phyloP scores from a whole-genome alignment of 805 yeast genomes.

The Crinitomyces ghanaensis region DNA sequence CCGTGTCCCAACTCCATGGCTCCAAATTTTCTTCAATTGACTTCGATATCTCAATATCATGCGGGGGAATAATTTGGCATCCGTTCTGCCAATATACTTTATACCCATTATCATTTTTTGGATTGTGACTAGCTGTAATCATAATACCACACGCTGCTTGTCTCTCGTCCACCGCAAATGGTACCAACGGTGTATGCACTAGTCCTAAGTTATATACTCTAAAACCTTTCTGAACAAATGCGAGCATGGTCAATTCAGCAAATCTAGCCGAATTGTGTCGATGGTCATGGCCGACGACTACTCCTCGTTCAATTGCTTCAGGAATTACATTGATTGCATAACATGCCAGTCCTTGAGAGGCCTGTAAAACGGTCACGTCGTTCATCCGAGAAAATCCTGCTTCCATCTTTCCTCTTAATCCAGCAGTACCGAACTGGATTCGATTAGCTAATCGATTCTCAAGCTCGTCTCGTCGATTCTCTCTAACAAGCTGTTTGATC shows the following conservation, averaged over 20 bases:
- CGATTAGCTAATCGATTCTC: conserved; percentile 41
- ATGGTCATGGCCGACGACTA: conserved; percentile 89
- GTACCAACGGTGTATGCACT: conserved; percentile 86
- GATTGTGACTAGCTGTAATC: conserved; percentile 70
- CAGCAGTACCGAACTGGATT: conserved; percentile 88
- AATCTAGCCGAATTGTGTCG: conserved; percentile 67
- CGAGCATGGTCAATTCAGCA: conserved; percentile 70
- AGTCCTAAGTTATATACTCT: conserved; percentile 40
- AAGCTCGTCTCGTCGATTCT: conserved; percentile 33
- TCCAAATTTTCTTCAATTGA: conserved; percentile 47
- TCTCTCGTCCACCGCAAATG: conserved; percentile 61
- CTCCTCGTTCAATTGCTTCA: conserved; percentile 27
- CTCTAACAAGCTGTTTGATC: conserved; percentile 35
- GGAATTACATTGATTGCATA: conserved; percentile 24
- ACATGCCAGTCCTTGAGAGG: conserved; percentile 41
- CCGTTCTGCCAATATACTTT: conserved; percentile 91
- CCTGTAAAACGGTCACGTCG: conserved; percentile 76
- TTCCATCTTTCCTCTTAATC: conserved; percentile 76
- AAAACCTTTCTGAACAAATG: conserved; percentile 57
- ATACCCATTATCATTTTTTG: conserved; percentile 67
- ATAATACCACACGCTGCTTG: conserved; percentile 73
- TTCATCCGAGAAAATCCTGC: conserved; percentile 89
- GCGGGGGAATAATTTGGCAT: conserved; percentile 92
- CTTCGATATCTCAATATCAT: conserved; percentile 60
- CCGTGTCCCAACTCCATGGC: conserved; percentile 46